Conservation (phyloP, 2,329 filamentous ascomycete species). For the Sporothrix pseudoabietina region DNA sequence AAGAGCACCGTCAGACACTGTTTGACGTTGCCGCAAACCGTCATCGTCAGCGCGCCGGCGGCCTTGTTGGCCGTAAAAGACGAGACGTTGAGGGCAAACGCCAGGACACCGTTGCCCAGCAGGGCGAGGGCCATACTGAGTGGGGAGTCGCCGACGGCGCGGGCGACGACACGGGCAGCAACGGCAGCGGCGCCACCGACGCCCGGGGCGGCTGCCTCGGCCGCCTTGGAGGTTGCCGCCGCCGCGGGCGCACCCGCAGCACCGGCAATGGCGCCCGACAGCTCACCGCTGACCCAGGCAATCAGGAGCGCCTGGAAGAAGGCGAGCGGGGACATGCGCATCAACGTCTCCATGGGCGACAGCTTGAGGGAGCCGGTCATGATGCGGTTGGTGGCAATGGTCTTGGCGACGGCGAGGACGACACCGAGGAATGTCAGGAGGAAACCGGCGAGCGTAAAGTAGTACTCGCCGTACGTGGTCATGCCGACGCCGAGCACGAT, state of each 20-base stretch:
- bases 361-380: slow-evolving; percentile 63
- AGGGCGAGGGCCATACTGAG: slow-evolving; percentile 45
- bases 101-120: slow-evolving; percentile 55
- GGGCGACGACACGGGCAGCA: neutral
- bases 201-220: neutral
- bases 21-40: slow-evolving; percentile 61
- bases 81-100: slow-evolving; percentile 59
- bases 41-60: slow-evolving; percentile 61
- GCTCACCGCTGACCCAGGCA: slow-evolving; percentile 56
- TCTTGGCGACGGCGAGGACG: slow-evolving; percentile 58
- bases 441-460: slow-evolving; percentile 61
- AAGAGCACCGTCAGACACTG: slow-evolving; percentile 59
- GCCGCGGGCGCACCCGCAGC: neutral
- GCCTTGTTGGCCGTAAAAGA: slow-evolving; percentile 62
- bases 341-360: slow-evolving; percentile 61
- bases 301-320: slow-evolving; percentile 57
- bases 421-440: slow-evolving; percentile 57
- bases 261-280: slow-evolving; percentile 41
- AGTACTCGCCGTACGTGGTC: slow-evolving; percentile 63
- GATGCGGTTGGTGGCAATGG: slow-evolving; percentile 64
- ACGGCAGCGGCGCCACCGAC: neutral
- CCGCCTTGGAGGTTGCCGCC: neutral
- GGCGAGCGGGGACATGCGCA: slow-evolving; percentile 64
- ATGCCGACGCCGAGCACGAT: slow-evolving; percentile 62
- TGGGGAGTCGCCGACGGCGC: neutral